A percentile compares a stretch with the other conserved stretches of the same genome.
Evolutionary conservation across 2,329 filamentous ascomycete species (phyloP).

Genomic region (Aureobasidium sp.): DNA sequence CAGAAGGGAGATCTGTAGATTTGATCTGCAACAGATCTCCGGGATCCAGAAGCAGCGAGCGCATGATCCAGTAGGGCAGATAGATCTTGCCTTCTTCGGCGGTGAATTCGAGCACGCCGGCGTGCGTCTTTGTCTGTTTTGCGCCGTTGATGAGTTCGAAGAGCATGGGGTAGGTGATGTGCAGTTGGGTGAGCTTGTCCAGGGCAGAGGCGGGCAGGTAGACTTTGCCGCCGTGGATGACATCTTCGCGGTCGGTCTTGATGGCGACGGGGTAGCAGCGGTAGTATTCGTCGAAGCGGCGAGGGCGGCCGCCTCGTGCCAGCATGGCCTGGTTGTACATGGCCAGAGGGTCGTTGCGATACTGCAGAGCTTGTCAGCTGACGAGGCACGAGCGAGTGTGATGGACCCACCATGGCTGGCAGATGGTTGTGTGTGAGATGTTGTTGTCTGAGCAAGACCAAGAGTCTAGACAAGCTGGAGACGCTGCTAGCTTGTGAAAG

Average conservation of each 20-base stretch:
- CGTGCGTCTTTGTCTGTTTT: slow-evolving; percentile 74
- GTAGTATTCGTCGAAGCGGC: slow-evolving; percentile 97
- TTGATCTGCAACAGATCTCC: slow-evolving; percentile 94
- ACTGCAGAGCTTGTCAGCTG: slow-evolving; percentile 26
- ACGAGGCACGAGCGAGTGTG: neutral
- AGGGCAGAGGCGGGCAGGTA: slow-evolving; percentile 93
- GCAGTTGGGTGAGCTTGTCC: slow-evolving; percentile 90
- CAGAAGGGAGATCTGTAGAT: slow-evolving; percentile 84
- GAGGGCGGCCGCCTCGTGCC: slow-evolving; percentile 46
- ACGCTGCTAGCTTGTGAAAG: too few relatives aligned
- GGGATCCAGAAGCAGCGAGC: slow-evolving; percentile 78
- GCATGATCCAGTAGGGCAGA: slow-evolving; percentile 96
- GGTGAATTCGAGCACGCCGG: slow-evolving; percentile 93
- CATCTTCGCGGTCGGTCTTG: slow-evolving; percentile 79
- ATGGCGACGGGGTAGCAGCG: slow-evolving; percentile 93
- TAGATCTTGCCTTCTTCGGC: slow-evolving; percentile 96
- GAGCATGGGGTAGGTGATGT: slow-evolving; percentile 95
- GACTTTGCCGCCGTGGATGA: slow-evolving; percentile 97
- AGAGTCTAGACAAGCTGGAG: too few relatives aligned
- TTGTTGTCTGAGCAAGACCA: too few relatives aligned
- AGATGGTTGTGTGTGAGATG: neutral
- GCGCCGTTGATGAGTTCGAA: slow-evolving; percentile 93
- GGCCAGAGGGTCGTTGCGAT: slow-evolving; percentile 46
- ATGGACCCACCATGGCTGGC: neutral
- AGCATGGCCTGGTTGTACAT: slow-evolving; percentile 50